These are phyloP conservation scores for Pythium coloratum DNA, from an alignment of 352 stramenopile species.

Conservation along the genomic window DNA sequence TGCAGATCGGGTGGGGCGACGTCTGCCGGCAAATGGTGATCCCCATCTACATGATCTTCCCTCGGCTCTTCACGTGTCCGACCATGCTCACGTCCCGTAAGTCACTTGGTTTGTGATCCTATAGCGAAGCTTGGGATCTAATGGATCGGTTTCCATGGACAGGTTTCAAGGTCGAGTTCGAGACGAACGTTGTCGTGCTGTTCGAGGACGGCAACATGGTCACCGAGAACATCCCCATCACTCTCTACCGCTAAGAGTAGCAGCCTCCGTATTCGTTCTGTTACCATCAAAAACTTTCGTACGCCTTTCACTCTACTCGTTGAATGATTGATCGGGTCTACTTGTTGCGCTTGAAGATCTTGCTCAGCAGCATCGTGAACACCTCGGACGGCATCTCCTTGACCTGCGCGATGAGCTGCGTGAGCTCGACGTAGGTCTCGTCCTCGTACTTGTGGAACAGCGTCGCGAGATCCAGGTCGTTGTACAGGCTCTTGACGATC, in stretches of 20 bases:
- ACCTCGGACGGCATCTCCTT: slow-evolving; percentile 89
- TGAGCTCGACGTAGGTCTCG: slow-evolving; percentile 85
- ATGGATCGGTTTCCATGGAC: not conserved
- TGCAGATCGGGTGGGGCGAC: slow-evolving; percentile 92
- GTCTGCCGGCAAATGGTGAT: slow-evolving; percentile 88
- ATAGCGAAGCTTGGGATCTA: too few species aligned
- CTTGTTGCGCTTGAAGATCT: slow-evolving; percentile 98
- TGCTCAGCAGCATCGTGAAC: slow-evolving; percentile 93
- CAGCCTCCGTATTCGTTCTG: not conserved
- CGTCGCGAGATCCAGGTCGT: slow-evolving; percentile 85
- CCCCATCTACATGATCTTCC: slow-evolving; percentile 95
- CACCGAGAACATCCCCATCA: slow-evolving; percentile 89
- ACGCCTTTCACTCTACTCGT: not conserved
- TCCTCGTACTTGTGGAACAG: slow-evolving; percentile 95
- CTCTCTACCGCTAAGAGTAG: slow-evolving; percentile 64
- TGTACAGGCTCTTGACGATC: slow-evolving; percentile 95
- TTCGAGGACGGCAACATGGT: slow-evolving; percentile 92
- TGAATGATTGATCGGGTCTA: slow-evolving; percentile 36
- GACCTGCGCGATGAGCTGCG: slow-evolving; percentile 76
- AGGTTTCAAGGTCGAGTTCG: slow-evolving; percentile 92
- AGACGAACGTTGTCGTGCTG: slow-evolving; percentile 91
- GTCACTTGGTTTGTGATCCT: not conserved
- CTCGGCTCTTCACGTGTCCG: slow-evolving; percentile 90
- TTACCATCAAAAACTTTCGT: not conserved
- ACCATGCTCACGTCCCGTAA: slow-evolving; percentile 83